Base-by-base conservation (phyloP, 768 basidiomycete species). In the Lentinula sp. region DNA sequence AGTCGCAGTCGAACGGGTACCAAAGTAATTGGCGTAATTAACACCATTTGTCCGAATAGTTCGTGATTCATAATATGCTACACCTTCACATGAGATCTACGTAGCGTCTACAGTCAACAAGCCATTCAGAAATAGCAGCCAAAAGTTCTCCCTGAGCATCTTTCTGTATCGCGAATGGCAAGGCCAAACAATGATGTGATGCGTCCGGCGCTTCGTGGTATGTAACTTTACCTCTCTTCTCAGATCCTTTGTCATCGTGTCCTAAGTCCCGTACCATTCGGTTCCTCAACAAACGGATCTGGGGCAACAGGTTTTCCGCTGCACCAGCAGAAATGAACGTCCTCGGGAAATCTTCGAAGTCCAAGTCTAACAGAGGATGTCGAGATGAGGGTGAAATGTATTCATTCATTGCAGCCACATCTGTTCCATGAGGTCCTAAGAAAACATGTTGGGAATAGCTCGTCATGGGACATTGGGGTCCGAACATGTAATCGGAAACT, bases 381-480 rank as follows among this genome's bases (percentile, higher is more conserved):
- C 76, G 65, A 18, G 82, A 84, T 8, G 35, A 81, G 3, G 86
- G 86, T 0, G 86, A 88, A 39, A 89, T 75, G 63, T 86, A 88
- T 42, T 74, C 72, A 65, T 81, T 85, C 16, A 70, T 68, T 13
- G 74, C 74, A n/a, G 78, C 79, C 16, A 75, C 77, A 9, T 72
- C 79, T 3, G 72, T 62, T 9, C 80, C 81, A 56, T 82, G 78
- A 1, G 80, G 76, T 1, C 83, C 82, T 8, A 77, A 61, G 62
- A 84, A 81, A 0, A 82, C 77, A 57, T 37, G 36, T 42, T 39
- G 23, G 20, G 55, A 28, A 57, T 57, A 67, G 46, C 20, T 36
- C 50, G 49, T 64, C 54, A 41, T 57, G 8, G 42, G 60, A 53
- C 52, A 58, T 66, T 57, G 59, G 7, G 51, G 61, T 58, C 62